These are phyloP conservation scores for Ceriops decandra DNA, from an alignment of 345 rosid genomes.

Conservation along the genomic window DNA sequence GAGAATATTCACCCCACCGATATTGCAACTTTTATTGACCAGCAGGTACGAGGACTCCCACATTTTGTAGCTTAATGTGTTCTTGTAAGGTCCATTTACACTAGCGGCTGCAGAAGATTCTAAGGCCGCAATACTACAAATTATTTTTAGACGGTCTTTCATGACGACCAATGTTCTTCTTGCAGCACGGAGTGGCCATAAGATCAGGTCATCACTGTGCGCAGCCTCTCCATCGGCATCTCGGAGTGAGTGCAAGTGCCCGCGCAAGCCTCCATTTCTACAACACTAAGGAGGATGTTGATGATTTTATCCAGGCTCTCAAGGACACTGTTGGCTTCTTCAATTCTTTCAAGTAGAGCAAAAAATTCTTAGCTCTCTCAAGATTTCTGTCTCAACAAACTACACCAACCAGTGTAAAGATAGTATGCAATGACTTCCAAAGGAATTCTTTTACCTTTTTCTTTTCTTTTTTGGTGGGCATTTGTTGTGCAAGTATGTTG, in stretches of 20 bases:
- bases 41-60: slow-evolving; percentile 50
- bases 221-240: slow-evolving; percentile 80
- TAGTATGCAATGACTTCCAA: too few species aligned
- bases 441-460: too few species aligned
- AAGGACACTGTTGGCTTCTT: slow-evolving; percentile 75
- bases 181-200: slow-evolving; percentile 95
- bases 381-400: too few species aligned
- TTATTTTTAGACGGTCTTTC: background rate
- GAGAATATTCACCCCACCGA: slow-evolving; percentile 83
- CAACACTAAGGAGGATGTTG: slow-evolving; percentile 86
- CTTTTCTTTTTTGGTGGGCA: too few species aligned
- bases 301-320: slow-evolving; percentile 61
- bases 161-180: slow-evolving; percentile 13
- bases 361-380: background rate
- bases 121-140: background rate
- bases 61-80: background rate
- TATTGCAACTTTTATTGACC: slow-evolving; percentile 86
- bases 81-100: background rate
- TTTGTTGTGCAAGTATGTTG: too few species aligned
- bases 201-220: slow-evolving; percentile 98
- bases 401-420: too few species aligned
- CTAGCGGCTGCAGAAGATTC: background rate
- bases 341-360: slow-evolving; percentile 56
- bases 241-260: slow-evolving; percentile 82
- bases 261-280: slow-evolving; percentile 94